Evolutionary conservation across 1,284 basidiomycete species (phyloP).

Genomic region (Trichosporon sp.): DNA sequence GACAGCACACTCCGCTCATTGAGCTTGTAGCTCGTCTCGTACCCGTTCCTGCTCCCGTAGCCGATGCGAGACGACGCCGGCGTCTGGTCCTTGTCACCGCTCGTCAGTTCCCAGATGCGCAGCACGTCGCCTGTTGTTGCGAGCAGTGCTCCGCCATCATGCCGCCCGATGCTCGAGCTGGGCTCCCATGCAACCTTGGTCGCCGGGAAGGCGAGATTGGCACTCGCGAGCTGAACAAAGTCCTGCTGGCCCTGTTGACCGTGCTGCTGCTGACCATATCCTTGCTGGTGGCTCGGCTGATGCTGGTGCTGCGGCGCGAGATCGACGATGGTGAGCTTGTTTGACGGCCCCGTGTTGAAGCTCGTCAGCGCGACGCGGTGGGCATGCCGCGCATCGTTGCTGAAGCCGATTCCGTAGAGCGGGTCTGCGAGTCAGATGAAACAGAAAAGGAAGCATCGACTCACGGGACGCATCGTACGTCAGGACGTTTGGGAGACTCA

Average conservation of each 20-base stretch:
- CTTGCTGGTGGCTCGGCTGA: neutral
- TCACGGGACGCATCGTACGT: constrained; percentile 28
- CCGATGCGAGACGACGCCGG: constrained; percentile 28
- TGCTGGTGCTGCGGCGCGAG: constrained; percentile 9
- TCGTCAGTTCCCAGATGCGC: constrained; percentile 75
- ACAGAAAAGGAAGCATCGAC: neutral
- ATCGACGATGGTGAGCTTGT: constrained; percentile 43
- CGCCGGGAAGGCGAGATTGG: constrained; percentile 39
- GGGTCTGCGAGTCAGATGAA: constrained; percentile 29
- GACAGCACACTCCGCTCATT: constrained; percentile 55
- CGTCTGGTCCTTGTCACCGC: constrained; percentile 37
- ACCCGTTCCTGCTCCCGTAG: constrained; percentile 51
- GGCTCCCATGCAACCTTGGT: constrained; percentile 49
- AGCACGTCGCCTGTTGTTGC: constrained; percentile 87
- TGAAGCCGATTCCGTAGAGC: constrained; percentile 46
- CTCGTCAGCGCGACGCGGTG: constrained; percentile 41
- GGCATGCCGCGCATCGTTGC: constrained; percentile 36
- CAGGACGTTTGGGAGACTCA: constrained; percentile 26
- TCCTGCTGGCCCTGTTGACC: constrained; percentile 9
- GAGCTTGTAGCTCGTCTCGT: constrained; percentile 50
- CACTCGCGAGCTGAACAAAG: constrained; percentile 33
- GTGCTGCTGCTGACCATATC: too few relatives aligned
- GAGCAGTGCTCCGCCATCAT: constrained; percentile 58
- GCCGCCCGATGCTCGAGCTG: constrained; percentile 24
- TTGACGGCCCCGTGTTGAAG: constrained; percentile 34